These are phyloP conservation scores for Lecanicillium sp. DNA, from an alignment of 2,329 filamentous ascomycete species.

Conservation along the genomic window DNA sequence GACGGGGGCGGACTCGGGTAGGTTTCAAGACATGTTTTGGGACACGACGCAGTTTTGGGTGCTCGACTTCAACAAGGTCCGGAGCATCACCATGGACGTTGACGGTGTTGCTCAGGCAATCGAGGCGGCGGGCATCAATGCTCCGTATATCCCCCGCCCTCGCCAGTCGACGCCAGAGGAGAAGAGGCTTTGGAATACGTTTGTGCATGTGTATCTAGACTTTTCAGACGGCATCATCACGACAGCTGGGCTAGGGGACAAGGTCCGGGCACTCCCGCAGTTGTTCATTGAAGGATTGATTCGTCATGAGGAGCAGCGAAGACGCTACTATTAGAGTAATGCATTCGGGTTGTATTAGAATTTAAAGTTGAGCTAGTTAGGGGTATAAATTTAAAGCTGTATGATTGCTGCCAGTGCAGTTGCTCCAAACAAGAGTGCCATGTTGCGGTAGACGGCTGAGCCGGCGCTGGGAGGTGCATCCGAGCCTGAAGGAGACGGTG, in stretches of 20 bases:
- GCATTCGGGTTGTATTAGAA: too few species aligned
- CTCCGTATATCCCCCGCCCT: constrained; percentile 16
- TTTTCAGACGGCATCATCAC: neutral
- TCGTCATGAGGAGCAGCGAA: too few species aligned
- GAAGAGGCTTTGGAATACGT: constrained; percentile 9
- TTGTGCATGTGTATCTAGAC: constrained; percentile 5
- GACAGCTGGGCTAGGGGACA: neutral
- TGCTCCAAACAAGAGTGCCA: too few species aligned
- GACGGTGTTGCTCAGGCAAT: constrained; percentile 13
- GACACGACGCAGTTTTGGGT: constrained; percentile 18
- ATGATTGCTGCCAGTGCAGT: too few species aligned
- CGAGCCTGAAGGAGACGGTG: too few species aligned
- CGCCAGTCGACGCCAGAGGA: constrained; percentile 1
- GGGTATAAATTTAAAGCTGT: too few species aligned
- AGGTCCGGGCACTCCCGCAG: neutral
- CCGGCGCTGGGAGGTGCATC: too few species aligned
- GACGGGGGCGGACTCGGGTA: neutral
- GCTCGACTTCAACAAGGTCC: constrained; percentile 23
- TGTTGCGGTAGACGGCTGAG: too few species aligned
- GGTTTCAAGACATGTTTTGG: constrained; percentile 8
- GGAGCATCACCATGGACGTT: constrained; percentile 13
- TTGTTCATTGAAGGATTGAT: constrained; percentile 7
- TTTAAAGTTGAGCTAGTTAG: too few species aligned
- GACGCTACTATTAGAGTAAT: too few species aligned
- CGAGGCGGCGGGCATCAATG: constrained; percentile 13